phyloP scores from a whole-genome alignment of 148 eudicot genomes.

The Amaranthus cruentus region DNA sequence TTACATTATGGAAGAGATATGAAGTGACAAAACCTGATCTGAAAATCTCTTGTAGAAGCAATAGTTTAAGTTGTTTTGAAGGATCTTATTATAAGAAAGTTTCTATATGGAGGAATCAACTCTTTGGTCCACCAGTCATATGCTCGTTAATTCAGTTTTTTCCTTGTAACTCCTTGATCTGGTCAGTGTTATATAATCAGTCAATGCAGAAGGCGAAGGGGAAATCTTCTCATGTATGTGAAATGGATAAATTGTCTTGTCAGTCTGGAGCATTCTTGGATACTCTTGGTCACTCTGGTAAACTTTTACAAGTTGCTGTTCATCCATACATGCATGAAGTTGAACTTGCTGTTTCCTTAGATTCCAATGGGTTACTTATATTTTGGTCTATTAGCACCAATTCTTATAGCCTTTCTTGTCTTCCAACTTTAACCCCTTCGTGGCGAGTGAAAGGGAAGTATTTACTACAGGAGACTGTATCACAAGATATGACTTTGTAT shows the following conservation, averaged over 20 bases:
- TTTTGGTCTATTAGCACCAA: conserved; percentile 65
- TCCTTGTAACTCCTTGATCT: conserved; percentile 49
- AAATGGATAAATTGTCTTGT: conserved; percentile 34
- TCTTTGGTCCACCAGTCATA: conserved; percentile 60
- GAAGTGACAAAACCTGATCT: conserved; percentile 35
- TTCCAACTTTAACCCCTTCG: conserved; percentile 57
- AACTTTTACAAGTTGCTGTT: conserved; percentile 65
- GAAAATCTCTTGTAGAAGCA: conserved; percentile 15
- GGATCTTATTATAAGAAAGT: conserved; percentile 44
- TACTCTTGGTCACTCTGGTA: conserved; percentile 70
- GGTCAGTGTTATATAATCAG: conserved; percentile 44
- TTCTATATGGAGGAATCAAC: conserved; percentile 50
- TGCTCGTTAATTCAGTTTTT: conserved; percentile 63
- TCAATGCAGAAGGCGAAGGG: conserved; percentile 29
- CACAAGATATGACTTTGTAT: conserved; percentile 48
- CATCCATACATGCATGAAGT: conserved; percentile 47
- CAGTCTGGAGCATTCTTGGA: conserved; percentile 44
- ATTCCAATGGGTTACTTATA: conserved; percentile 60
- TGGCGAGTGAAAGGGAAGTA: conserved; percentile 57
- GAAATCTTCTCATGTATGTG: conserved; percentile 24
- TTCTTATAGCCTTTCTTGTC: conserved; percentile 44
- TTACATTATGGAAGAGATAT: conserved; percentile 68
- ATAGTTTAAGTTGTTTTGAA: conserved; percentile 10
- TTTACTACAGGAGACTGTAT: conserved; percentile 28
- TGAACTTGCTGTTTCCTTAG: conserved; percentile 77